phyloP scores from a whole-genome alignment of 306 rosid species.

The Trifolium pratense region DNA sequence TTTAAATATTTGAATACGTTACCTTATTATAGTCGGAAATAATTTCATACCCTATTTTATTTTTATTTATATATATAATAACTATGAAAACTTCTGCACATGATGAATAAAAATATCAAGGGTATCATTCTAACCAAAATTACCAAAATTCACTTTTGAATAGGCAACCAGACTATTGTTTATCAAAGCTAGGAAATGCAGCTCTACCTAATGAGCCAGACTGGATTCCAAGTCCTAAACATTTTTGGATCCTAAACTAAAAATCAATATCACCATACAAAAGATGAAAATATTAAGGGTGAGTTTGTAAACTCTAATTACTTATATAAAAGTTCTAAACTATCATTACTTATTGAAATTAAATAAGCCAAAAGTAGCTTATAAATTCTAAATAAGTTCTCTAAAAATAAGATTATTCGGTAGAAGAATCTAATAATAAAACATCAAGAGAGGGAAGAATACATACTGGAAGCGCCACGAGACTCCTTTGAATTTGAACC shows the following conservation, averaged over 20 bases:
- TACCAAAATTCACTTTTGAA: background rate
- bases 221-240: background rate
- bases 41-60: constrained; percentile 5
- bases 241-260: constrained; percentile 26
- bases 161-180: constrained; percentile 23
- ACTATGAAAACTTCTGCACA: background rate
- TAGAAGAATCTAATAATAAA: background rate
- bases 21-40: constrained; percentile 12
- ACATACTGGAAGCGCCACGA: constrained; percentile 34
- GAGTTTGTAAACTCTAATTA: background rate
- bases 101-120: background rate
- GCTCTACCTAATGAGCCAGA: constrained; percentile 10
- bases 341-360: background rate
- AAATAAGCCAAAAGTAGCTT: background rate
- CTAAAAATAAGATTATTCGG: background rate
- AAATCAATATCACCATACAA: background rate
- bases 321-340: background rate
- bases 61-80: background rate
- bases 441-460: constrained; percentile 25
- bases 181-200: background rate
- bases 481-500: background rate
- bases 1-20: constrained; percentile 34
- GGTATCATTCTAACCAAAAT: constrained; percentile 26
- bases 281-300: background rate
- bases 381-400: background rate